phyloP scores from a whole-genome alignment of 1,284 basidiomycete genomes.

The Trichosporon sp. region DNA sequence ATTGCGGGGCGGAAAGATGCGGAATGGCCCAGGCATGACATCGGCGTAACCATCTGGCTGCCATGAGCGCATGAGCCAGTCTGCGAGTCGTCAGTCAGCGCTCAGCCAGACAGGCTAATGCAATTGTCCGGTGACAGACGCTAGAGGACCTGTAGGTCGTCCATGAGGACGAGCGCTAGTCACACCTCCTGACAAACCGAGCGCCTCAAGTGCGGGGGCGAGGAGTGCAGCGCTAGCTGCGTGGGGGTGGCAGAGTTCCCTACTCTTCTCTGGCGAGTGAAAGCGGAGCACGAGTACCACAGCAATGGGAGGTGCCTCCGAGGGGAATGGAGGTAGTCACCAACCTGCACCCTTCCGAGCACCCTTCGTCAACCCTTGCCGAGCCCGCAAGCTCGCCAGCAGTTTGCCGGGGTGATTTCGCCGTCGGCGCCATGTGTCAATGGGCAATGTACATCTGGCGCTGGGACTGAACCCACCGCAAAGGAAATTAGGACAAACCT shows the following conservation, averaged over 20 bases:
- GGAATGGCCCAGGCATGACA: not conserved
- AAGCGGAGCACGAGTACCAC: not conserved
- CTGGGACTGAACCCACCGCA: not conserved
- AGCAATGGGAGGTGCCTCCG: not conserved
- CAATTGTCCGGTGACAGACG: not conserved
- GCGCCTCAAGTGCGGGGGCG: not conserved
- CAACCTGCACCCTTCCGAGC: no score
- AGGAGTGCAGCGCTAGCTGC: not conserved
- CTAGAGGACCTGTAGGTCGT: not conserved
- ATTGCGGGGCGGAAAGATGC: not conserved
- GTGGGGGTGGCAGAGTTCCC: no score
- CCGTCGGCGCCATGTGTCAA: constrained; percentile 10
- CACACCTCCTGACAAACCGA: not conserved
- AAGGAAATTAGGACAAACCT: not conserved
- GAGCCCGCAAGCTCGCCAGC: no score
- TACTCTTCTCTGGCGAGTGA: not conserved
- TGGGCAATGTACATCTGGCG: not conserved
- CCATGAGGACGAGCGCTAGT: not conserved
- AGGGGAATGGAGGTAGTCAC: not conserved
- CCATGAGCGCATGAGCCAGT: no score
- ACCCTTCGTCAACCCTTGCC: not conserved
- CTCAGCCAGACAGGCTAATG: not conserved
- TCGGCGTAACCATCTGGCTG: no score
- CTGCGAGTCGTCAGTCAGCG: no score
- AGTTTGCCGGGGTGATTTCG: not conserved